Evolutionary conservation across 495 filamentous ascomycete genomes (phyloP).

Genomic region (Trichoderma orchidacearum): DNA sequence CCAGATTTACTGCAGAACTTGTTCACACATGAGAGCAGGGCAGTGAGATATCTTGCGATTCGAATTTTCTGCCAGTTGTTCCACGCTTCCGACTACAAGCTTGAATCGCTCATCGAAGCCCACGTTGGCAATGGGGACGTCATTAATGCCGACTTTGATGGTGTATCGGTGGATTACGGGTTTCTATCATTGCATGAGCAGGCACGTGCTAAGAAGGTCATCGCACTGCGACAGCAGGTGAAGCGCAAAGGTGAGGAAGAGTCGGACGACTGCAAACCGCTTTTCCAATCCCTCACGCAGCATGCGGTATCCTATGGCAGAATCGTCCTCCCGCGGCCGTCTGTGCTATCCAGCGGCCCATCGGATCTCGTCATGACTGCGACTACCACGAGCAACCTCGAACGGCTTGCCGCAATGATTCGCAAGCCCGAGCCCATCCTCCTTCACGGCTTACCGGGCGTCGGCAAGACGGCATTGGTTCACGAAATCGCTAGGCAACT

Average conservation of each 20-base stretch:
- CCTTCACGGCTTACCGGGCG: slow-evolving; percentile 69
- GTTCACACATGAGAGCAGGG: slow-evolving; percentile 43
- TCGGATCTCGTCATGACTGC: slow-evolving; percentile 55
- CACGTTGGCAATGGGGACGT: slow-evolving; percentile 45
- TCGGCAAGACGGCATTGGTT: slow-evolving; percentile 81
- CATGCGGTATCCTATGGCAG: slow-evolving; percentile 36
- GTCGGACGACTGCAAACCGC: slow-evolving; percentile 4
- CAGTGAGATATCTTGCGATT: slow-evolving; percentile 68
- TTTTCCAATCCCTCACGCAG: slow-evolving; percentile 21
- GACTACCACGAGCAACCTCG: slow-evolving; percentile 58
- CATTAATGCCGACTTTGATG: slow-evolving; percentile 63
- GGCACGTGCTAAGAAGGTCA: slow-evolving; percentile 19
- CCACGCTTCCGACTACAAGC: slow-evolving; percentile 64
- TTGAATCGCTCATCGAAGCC: slow-evolving; percentile 51
- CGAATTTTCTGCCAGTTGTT: slow-evolving; percentile 66
- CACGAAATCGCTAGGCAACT: slow-evolving; percentile 68
- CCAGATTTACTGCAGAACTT: slow-evolving; percentile 54
- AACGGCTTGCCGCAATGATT: slow-evolving; percentile 49
- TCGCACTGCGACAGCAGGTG: neutral
- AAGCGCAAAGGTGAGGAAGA: slow-evolving; percentile 4
- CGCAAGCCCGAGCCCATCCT: slow-evolving; percentile 56
- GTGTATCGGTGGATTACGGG: slow-evolving; percentile 62
- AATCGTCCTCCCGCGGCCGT: slow-evolving; percentile 53
- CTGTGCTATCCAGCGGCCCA: slow-evolving; percentile 30
- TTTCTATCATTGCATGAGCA: slow-evolving; percentile 78